Evolutionary conservation across 208 protist species (phyloP), one percentile per base, ranked within the genome.

Genomic region (Trypanosomatidae sp.): DNA sequence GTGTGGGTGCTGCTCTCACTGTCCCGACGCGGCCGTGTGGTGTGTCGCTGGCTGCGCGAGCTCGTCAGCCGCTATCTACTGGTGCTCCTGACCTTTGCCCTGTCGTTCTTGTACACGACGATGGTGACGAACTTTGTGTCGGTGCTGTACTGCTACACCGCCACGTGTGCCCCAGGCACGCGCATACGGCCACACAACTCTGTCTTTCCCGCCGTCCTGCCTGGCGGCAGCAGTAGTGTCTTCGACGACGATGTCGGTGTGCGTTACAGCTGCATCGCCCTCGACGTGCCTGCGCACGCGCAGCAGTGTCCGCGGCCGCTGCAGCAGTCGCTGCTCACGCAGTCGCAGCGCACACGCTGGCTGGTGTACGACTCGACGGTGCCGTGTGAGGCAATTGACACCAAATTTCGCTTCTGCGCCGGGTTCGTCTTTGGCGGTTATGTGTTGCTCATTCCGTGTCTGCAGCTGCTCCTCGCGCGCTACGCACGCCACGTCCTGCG

Each of bases 91-190:
- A 33, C 85, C 33, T 61, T 71, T 39, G 20, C 30, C 24, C 53
- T 59, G 25, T 72, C 57, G 20, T 23, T 77, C 16, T 50, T 83
- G 23, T 89, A 85, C 66, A 81, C 53, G 45, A 68, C 49, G 41
- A 62, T 77, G 39, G 47, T 80, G 26, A 70, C 66, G 1, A 71
- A 74, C 43, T 60, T 82, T 16, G 66, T 83, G 8, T 71, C 48
- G 1, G 53, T 89, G 15, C 8, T 83, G 24, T 64, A 69, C 55
- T 89, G 80, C 53, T 25, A 39, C n/a, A 24, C 51, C 6, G 15
- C 77, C 25, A 43, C 20, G 16, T 89, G 80, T 43, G 33, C 13
- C 2, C 33, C 54, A 2, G 74, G 68, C 32, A 55, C 56, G 19
- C 59, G 55, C 11, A 35, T 66, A 10, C 43, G 54, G 13, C 24